These are phyloP conservation scores for Mucor indicus DNA, from an alignment of 371 early-diverging fungal species.

Conservation along the genomic window DNA sequence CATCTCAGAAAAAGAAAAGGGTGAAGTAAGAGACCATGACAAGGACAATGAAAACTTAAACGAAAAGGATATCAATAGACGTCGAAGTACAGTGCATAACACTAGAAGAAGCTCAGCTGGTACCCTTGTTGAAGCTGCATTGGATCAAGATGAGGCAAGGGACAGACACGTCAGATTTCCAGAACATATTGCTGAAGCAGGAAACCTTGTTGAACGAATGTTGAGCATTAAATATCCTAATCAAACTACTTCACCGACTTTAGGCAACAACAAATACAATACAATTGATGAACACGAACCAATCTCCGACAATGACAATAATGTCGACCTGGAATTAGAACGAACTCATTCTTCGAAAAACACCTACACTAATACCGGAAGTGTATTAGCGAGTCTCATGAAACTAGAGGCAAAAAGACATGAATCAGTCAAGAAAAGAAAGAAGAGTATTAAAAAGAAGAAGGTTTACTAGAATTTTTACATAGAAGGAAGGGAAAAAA, in stretches of 20 bases:
- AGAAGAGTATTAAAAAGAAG: constrained; percentile 8
- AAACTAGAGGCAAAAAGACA: constrained; percentile 34
- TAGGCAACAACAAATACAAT: background rate
- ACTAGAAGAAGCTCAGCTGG: constrained; percentile 4
- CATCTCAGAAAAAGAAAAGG: background rate
- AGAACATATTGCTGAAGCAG: constrained; percentile 46
- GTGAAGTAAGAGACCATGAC: background rate
- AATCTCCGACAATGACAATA: background rate
- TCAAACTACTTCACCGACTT: background rate
- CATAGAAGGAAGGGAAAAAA: no score
- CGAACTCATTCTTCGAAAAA: no score
- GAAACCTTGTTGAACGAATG: constrained; percentile 40
- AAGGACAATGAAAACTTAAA: background rate
- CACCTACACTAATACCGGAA: background rate
- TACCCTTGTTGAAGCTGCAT: constrained; percentile 41
- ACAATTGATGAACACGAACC: background rate
- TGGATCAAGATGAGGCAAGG: constrained; percentile 39
- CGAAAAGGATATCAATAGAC: no score
- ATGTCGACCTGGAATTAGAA: no score
- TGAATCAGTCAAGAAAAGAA: constrained; percentile 8
- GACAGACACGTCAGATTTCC: constrained; percentile 44
- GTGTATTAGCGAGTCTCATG: constrained; percentile 43
- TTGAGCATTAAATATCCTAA: constrained; percentile 13
- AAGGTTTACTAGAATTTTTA: constrained; percentile 10
- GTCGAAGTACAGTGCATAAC: no score